Evolutionary conservation across 2,329 filamentous ascomycete genomes (phyloP), one percentile per base, ranked within the genome.

Genomic region (Penicillium sp.): DNA sequence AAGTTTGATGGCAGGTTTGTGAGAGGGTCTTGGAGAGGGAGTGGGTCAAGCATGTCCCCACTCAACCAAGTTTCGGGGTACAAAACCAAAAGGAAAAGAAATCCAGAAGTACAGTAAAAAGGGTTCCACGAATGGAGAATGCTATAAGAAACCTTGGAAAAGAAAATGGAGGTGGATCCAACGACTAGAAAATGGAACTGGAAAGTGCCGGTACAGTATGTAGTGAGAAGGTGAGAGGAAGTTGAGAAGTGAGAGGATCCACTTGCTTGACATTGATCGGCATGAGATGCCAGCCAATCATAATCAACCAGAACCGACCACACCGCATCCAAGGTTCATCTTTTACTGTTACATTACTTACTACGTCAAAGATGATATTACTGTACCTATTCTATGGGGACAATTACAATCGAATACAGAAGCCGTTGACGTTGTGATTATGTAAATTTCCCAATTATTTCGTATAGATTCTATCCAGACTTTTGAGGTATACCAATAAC

Each of bases 231-330:
- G 33, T 18, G 23, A 26, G n/a, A n/a, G 27, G 26, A 26, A 48
- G 31, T 12, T 37, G 20, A 7, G 27, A 11, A 23, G 29, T 11
- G 44, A 18, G 15, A 37, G 15, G 52, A 29, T 33, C 50, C 50
- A 56, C 51, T 37, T 9, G 20, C 23, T 40, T n/a, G 47, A 27
- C n/a, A 27, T 22, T 12, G 42, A 43, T 49, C 62, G 55, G 65
- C 54, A 60, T 61, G 55, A 51, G 50, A 63, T 61, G 23, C 66
- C 65, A 52, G 51, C 66, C 65, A 67, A 67, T 67, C 58, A 62
- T 3, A 7, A 26, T 29, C 29, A 15, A 20, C 12, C 14, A n/a
- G 6, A 4, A n/a, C 22, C 23, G 50, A 47, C 31, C 29, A 23
- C 22, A 40, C 37, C 37, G 18, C 37, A 22, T 40, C 37, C 37